A percentile compares a stretch with the other conserved stretches of the same genome.
Conservation (phyloP, 1,139 yeast species). For the Scheffersomyces titani region DNA sequence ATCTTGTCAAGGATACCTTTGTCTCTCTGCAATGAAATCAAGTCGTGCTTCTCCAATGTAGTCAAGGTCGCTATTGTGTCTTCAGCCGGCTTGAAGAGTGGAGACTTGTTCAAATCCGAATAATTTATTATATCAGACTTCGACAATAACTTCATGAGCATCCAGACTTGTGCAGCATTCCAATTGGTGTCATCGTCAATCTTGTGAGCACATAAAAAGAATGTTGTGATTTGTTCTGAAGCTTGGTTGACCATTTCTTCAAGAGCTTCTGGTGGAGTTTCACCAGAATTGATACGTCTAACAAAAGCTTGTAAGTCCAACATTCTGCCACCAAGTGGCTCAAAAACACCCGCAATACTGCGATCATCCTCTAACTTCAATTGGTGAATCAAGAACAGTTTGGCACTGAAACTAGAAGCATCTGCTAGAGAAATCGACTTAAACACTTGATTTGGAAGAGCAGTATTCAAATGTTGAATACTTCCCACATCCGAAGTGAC, state of each 20-base stretch:
- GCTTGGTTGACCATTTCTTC: conserved; percentile 81
- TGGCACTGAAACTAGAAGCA: conserved; percentile 74
- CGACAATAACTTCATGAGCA: conserved; percentile 66
- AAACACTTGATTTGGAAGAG: conserved; percentile 86
- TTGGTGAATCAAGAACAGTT: conserved; percentile 67
- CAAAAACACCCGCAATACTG: conserved; percentile 56
- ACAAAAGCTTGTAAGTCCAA: conserved; percentile 88
- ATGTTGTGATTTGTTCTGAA: conserved; percentile 84
- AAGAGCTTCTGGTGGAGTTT: conserved; percentile 73
- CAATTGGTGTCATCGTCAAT: conserved; percentile 44
- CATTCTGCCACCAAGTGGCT: conserved; percentile 92
- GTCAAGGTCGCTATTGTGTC: conserved; percentile 52
- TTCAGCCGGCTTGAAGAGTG: conserved; percentile 65
- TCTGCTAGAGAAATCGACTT: conserved; percentile 75
- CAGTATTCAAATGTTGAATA: conserved; percentile 62
- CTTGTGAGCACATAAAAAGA: conserved; percentile 56
- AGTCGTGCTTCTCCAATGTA: conserved; percentile 77
- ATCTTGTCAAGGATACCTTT: conserved; percentile 73
- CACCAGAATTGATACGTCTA: conserved; percentile 86
- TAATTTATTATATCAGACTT: conserved; percentile 45
- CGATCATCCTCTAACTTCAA: conserved; percentile 30
- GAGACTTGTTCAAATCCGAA: conserved; percentile 55
- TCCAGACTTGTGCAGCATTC: conserved; percentile 88
- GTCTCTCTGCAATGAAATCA: conserved; percentile 67
- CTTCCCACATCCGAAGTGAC: conserved; percentile 85